Evolutionary conservation across 2,329 filamentous ascomycete species (phyloP).

Genomic region (Fusarium sterilihyphosum): DNA sequence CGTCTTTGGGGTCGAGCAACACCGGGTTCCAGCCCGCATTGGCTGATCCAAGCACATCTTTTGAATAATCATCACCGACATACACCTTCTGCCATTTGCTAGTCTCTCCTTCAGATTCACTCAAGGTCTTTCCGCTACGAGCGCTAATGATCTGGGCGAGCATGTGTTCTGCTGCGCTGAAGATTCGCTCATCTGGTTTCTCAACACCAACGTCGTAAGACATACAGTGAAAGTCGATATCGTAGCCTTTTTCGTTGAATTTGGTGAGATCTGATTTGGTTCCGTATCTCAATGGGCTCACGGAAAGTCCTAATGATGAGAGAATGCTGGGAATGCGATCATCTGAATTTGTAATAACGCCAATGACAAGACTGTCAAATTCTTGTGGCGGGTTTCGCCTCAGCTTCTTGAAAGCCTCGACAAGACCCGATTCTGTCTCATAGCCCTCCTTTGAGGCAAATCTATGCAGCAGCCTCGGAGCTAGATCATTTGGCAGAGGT

Average conservation of each 20-base stretch:
- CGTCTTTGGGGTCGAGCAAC: constrained; percentile 18
- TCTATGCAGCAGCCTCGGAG: constrained; percentile 17
- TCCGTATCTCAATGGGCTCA: constrained; percentile 30
- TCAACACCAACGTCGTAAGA: constrained; percentile 71
- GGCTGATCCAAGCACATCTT: constrained; percentile 28
- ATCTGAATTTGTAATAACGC: constrained; percentile 36
- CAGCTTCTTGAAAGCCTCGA: not conserved
- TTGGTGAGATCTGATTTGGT: not conserved
- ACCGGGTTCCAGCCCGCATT: constrained; percentile 28
- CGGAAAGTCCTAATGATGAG: constrained; percentile 13
- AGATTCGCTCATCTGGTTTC: constrained; percentile 68
- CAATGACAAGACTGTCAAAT: constrained; percentile 23
- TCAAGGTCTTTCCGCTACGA: not conserved
- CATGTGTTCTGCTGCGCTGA: constrained; percentile 62
- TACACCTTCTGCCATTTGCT: constrained; percentile 20
- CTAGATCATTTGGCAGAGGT: constrained; percentile 19
- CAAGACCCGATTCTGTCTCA: constrained; percentile 4
- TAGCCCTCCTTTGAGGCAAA: constrained; percentile 31
- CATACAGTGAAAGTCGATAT: constrained; percentile 49
- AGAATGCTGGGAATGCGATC: constrained; percentile 37
- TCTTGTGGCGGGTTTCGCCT: not conserved
- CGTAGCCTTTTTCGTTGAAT: not conserved
- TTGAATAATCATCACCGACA: constrained; percentile 32
- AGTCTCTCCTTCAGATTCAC: not conserved
- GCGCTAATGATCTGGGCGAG: constrained; percentile 20